Evolutionary conservation across 768 basidiomycete genomes (phyloP).

Genomic region (Cantharellus cinnabarinus): DNA sequence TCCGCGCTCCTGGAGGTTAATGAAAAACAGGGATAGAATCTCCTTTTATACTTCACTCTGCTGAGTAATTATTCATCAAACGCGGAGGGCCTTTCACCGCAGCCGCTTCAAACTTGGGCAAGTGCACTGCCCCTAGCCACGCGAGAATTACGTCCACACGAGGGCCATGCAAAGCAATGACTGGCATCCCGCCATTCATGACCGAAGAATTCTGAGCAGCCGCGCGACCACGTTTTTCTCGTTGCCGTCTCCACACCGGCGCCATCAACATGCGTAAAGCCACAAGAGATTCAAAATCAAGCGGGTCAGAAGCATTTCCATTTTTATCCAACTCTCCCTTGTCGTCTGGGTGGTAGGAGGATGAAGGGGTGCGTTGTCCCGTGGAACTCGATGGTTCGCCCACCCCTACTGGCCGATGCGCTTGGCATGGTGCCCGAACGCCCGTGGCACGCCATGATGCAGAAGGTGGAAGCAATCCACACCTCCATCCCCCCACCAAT

Average conservation of each 20-base stretch:
- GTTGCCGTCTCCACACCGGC: neutral
- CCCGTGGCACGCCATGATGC: neutral
- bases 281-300: no score
- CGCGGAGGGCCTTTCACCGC: neutral
- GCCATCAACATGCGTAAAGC: neutral
- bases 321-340: neutral
- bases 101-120: conserved; percentile 41
- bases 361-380: neutral
- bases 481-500: conserved; percentile 54
- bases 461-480: conserved; percentile 28
- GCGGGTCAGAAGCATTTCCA: neutral
- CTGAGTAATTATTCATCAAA: neutral
- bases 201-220: neutral
- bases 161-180: conserved; percentile 65
- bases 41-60: neutral
- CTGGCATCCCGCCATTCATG: neutral
- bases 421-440: neutral
- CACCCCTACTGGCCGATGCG: neutral
- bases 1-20: neutral
- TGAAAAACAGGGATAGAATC: neutral
- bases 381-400: neutral
- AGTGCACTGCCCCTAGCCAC: conserved; percentile 65
- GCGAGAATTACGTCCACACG: conserved; percentile 70
- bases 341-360: neutral
- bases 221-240: neutral